These are phyloP conservation scores for Lachnellula arida DNA, from an alignment of 2,329 filamentous ascomycete genomes.

Conservation along the genomic window DNA sequence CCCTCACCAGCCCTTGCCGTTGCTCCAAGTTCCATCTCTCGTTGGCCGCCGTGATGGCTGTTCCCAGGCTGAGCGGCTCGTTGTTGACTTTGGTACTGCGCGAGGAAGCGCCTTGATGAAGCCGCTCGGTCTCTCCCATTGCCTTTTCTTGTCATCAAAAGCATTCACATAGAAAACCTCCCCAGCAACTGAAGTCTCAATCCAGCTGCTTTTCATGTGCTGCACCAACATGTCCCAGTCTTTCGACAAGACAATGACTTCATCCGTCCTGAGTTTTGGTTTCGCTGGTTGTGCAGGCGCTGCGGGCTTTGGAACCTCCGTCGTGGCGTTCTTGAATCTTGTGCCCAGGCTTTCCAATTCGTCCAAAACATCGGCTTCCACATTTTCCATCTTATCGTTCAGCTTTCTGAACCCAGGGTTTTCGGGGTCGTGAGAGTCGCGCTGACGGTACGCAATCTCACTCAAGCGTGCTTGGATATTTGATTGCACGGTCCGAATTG, in stretches of 20 bases:
- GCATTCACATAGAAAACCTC: constrained; percentile 10
- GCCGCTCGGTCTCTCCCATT: constrained; percentile 11
- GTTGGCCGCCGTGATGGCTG: neutral
- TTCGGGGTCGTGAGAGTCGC: neutral
- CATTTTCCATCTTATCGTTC: neutral
- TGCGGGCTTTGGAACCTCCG: neutral
- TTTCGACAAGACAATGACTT: constrained; percentile 8
- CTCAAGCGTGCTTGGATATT: constrained; percentile 9
- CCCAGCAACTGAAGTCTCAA: constrained; percentile 5
- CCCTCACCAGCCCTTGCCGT: neutral
- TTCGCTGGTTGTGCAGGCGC: neutral
- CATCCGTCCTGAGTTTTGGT: constrained; percentile 3
- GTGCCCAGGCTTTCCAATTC: constrained; percentile 4
- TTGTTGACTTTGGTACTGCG: neutral
- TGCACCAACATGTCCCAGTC: constrained; percentile 5
- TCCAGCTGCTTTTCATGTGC: constrained; percentile 17
- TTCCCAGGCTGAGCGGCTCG: constrained; percentile 1
- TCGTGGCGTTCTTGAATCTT: constrained; percentile 4
- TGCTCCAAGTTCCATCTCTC: neutral
- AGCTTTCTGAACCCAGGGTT: constrained; percentile 15
- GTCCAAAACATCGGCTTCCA: constrained; percentile 6
- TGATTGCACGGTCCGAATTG: constrained; percentile 8
- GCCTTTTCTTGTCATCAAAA: constrained; percentile 11
- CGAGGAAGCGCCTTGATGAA: constrained; percentile 4
- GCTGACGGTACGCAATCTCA: constrained; percentile 10